A percentile compares a stretch with the other conserved stretches of the same genome.
phyloP scores from a whole-genome alignment of 1,284 basidiomycete species.

The Trametes pubescens region DNA sequence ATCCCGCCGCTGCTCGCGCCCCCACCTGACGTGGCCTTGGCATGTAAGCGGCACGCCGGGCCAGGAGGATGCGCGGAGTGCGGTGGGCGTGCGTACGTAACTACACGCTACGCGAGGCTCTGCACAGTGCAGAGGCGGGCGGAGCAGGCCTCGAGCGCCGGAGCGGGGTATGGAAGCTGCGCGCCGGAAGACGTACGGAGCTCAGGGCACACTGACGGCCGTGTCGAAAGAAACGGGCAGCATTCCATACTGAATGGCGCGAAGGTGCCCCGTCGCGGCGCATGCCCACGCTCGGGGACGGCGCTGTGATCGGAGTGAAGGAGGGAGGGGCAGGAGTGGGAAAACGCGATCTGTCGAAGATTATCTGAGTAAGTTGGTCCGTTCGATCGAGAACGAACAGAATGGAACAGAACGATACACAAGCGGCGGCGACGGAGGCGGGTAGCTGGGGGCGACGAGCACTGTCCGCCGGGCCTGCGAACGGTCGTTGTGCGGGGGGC shows the following conservation, averaged over 20 bases:
- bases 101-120: not conserved
- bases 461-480: conserved; percentile 13
- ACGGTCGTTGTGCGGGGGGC: not conserved
- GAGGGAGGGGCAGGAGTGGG: not conserved
- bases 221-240: not conserved
- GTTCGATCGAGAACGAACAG: not conserved
- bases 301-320: not conserved
- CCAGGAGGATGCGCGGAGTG: not conserved
- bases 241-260: not conserved
- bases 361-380: not conserved
- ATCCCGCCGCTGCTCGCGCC: not conserved
- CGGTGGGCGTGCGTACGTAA: not conserved
- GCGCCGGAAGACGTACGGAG: not conserved
- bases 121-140: not conserved
- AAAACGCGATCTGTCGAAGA: not conserved
- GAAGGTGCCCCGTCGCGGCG: not conserved
- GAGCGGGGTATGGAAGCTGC: not conserved
- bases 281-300: not conserved
- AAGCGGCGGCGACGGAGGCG: not conserved
- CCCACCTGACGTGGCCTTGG: not conserved
- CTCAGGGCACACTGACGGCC: not conserved
- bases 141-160: too few relatives aligned
- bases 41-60: not conserved
- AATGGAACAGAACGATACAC: not conserved
- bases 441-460: not conserved